These are phyloP conservation scores for Verticillium tricorpus DNA, from an alignment of 2,329 filamentous ascomycete species.

Conservation along the genomic window DNA sequence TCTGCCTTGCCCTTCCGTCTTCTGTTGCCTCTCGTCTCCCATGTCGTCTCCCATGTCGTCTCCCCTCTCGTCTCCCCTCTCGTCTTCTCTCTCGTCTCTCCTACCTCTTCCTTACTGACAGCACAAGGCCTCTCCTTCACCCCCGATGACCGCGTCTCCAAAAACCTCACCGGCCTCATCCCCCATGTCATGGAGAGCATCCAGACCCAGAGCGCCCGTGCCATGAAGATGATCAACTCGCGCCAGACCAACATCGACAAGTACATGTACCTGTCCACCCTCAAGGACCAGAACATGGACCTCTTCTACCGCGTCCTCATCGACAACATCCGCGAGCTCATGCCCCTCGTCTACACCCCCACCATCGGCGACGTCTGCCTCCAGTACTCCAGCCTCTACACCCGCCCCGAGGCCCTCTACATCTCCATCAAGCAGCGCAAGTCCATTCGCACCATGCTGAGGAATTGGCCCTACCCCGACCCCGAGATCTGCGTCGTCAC, in stretches of 20 bases:
- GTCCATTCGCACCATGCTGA: slow-evolving; percentile 80
- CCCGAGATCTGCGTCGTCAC: slow-evolving; percentile 97
- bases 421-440: slow-evolving; percentile 93
- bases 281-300: slow-evolving; percentile 73
- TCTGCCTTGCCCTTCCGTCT: slow-evolving; percentile 6
- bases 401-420: slow-evolving; percentile 91
- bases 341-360: slow-evolving; percentile 81
- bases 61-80: background rate
- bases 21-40: slow-evolving; percentile 1
- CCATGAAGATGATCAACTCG: slow-evolving; percentile 69
- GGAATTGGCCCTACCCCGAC: slow-evolving; percentile 85
- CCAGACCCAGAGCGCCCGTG: slow-evolving; percentile 58
- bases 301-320: slow-evolving; percentile 81
- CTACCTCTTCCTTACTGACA: slow-evolving; percentile 6
- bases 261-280: slow-evolving; percentile 73
- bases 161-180: slow-evolving; percentile 63
- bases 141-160: slow-evolving; percentile 57
- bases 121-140: slow-evolving; percentile 56
- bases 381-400: slow-evolving; percentile 94
- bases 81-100: background rate
- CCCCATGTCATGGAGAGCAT: slow-evolving; percentile 59
- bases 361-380: slow-evolving; percentile 95
- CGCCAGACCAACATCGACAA: slow-evolving; percentile 71
- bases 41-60: slow-evolving; percentile 19
- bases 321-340: slow-evolving; percentile 71